Conservation (phyloP, 2,329 filamentous ascomycete species). For the Microsporum canis region DNA sequence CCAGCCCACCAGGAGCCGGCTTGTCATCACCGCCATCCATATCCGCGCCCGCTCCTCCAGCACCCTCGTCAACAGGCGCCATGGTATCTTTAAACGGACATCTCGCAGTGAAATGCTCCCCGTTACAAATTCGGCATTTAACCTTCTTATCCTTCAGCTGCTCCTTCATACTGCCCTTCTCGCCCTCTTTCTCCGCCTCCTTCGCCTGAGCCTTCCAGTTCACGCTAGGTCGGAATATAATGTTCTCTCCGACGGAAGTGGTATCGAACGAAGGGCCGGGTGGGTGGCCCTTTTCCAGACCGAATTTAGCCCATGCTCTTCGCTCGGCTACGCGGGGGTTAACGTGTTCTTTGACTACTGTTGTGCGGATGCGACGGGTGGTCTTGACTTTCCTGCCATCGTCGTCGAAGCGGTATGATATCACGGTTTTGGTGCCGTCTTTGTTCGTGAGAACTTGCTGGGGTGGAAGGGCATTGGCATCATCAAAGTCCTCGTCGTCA, state of each 20-base stretch:
- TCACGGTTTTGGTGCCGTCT: constrained; percentile 93
- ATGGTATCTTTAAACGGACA: constrained; percentile 99
- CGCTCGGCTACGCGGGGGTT: constrained; percentile 95
- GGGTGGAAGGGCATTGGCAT: constrained; percentile 72
- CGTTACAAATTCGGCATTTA: constrained; percentile 97
- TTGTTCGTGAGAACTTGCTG: constrained; percentile 91
- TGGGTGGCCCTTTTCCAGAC: constrained; percentile 72
- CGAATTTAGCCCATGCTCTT: constrained; percentile 88
- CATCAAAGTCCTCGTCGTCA: constrained; percentile 77
- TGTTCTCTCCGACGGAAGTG: constrained; percentile 92
- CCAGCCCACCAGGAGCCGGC: constrained; percentile 41
- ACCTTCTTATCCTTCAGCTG: constrained; percentile 96
- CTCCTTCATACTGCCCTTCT: constrained; percentile 53
- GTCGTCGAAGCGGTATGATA: constrained; percentile 83
- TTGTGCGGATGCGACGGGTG: constrained; percentile 87
- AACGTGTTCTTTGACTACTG: constrained; percentile 80
- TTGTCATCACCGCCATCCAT: constrained; percentile 37
- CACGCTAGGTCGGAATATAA: constrained; percentile 82
- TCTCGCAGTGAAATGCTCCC: constrained; percentile 97
- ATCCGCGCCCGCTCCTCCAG: constrained; percentile 34
- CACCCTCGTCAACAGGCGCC: constrained; percentile 52
- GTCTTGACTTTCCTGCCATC: constrained; percentile 94
- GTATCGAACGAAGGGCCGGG: constrained; percentile 77
- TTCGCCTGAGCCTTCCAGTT: constrained; percentile 91
- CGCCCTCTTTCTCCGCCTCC: constrained; percentile 45